Base-by-base conservation (phyloP, 768 basidiomycete genomes). In the Grammothele lineata region DNA sequence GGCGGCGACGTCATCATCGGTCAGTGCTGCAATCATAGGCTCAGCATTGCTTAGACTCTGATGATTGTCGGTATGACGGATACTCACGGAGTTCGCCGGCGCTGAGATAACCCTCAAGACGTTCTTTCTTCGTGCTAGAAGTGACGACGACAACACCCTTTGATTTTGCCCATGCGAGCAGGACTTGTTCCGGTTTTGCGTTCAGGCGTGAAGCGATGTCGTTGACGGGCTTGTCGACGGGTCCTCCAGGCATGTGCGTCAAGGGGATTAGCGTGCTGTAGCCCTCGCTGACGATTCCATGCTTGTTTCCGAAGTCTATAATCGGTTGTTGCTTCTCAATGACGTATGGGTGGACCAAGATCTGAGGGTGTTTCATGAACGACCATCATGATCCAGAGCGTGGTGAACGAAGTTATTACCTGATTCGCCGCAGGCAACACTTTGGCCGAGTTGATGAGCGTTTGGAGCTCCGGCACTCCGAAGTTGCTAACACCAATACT, bases 401-500 rank as follows among this genome's bases (percentile, higher is more conserved):
- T n/a, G n/a, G n/a, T n/a, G n/a, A n/a, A n/a, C n/a, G n/a, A n/a
- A n/a, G n/a, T n/a, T 56, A 64, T 22, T 17, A 78, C 83, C 69
- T 88, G 86, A 64, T 87, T 88, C 8, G 76, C 81, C 1, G 70
- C 80, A 0, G 84, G 85, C 54, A 74, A 76, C 54, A 83, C 64
- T 58, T 83, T 80, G 7, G 81, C 80, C 1, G 74, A 74, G n/a
- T 65, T 69, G 12, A 87, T 63, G 18, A 87, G 66, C 17, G 70
- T 68, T 37, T 75, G 61, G 18, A 87, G 72, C 23, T 88, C 72
- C 1, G 67, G 45, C 11, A 79, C 70, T 11, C 68, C 68, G 57
- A 84, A 87, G 67, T 87, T 87, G 66, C 79, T 82, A 33, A 87
- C 81, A 18, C 84, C 85, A 45, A 86, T 84, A 60, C 77, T 83